A percentile compares a stretch with the other conserved stretches of the same genome.
These are phyloP conservation scores for Selaginella tamariscina DNA, from an alignment of 75 land plant species.

Conservation along the genomic window DNA sequence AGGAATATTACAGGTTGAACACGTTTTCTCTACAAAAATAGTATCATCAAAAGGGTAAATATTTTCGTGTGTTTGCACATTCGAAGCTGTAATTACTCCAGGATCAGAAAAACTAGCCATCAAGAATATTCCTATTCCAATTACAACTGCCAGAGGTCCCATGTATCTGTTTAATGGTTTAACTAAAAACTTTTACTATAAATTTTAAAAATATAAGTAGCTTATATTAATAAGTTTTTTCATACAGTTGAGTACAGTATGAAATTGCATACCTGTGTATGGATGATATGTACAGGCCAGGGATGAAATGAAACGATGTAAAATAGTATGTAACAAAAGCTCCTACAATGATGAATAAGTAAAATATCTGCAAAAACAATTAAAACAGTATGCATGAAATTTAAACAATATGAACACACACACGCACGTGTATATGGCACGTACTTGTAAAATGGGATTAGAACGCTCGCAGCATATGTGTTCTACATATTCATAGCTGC, in stretches of 20 bases:
- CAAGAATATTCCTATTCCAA: constrained; percentile 60
- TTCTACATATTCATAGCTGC: constrained; percentile 45
- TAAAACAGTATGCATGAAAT: neutral
- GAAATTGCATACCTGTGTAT: constrained; percentile 44
- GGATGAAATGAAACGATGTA: constrained; percentile 63
- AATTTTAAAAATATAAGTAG: constrained; percentile 8
- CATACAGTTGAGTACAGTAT: neutral
- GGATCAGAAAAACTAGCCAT: constrained; percentile 92
- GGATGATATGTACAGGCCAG: constrained; percentile 57
- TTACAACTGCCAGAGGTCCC: constrained; percentile 49
- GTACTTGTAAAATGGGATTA: constrained; percentile 84
- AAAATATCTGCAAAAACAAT: constrained; percentile 50
- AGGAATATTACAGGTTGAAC: constrained; percentile 80
- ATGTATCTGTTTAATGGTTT: constrained; percentile 74
- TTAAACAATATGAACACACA: neutral
- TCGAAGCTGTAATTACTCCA: constrained; percentile 53
- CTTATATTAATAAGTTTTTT: too few relatives aligned
- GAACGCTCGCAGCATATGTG: constrained; percentile 75
- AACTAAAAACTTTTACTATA: constrained; percentile 15
- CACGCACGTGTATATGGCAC: neutral
- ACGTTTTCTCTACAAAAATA: constrained; percentile 58
- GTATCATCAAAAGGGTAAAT: constrained; percentile 81
- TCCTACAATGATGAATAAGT: constrained; percentile 56
- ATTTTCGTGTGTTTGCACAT: constrained; percentile 50
- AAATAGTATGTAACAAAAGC: constrained; percentile 40